phyloP scores from a whole-genome alignment of 306 rosid genomes.

The Astragalus membranaceus region DNA sequence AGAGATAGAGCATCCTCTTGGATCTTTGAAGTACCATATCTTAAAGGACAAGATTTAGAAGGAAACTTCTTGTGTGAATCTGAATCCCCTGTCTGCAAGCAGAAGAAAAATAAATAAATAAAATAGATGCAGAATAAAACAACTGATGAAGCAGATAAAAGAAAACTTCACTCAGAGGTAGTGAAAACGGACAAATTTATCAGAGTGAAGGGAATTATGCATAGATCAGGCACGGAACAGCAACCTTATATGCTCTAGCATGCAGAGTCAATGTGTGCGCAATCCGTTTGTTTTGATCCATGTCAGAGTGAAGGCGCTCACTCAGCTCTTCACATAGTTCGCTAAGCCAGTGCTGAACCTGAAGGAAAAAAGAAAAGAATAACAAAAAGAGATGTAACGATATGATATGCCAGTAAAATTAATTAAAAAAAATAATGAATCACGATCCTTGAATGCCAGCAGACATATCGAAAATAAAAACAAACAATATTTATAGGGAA shows the following conservation, averaged over 20 bases:
- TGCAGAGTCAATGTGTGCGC: conserved; percentile 77
- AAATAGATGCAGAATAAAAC: neutral
- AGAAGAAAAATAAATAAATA: conserved; percentile 26
- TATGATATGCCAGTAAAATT: neutral
- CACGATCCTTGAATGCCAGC: neutral
- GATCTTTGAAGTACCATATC: conserved; percentile 79
- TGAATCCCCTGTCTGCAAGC: conserved; percentile 60
- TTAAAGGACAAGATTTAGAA: conserved; percentile 86
- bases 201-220: neutral
- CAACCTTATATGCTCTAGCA: conserved; percentile 73
- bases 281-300: conserved; percentile 76
- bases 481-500: neutral
- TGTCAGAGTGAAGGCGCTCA: conserved; percentile 75
- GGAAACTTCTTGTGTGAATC: conserved; percentile 75
- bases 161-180: neutral
- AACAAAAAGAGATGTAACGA: neutral
- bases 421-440: neutral
- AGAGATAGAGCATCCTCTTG: conserved; percentile 88
- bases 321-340: conserved; percentile 75
- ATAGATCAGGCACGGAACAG: conserved; percentile 7
- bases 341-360: conserved; percentile 90
- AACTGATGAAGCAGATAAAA: neutral
- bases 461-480: conserved; percentile 1
- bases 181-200: conserved; percentile 4
- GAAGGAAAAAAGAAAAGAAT: conserved; percentile 17